Percentiles rank a stretch among this genome's conserved stretches.
These are phyloP conservation scores for Penicillium cosmopolitanum DNA, from an alignment of 495 filamentous ascomycete species.

Conservation along the genomic window DNA sequence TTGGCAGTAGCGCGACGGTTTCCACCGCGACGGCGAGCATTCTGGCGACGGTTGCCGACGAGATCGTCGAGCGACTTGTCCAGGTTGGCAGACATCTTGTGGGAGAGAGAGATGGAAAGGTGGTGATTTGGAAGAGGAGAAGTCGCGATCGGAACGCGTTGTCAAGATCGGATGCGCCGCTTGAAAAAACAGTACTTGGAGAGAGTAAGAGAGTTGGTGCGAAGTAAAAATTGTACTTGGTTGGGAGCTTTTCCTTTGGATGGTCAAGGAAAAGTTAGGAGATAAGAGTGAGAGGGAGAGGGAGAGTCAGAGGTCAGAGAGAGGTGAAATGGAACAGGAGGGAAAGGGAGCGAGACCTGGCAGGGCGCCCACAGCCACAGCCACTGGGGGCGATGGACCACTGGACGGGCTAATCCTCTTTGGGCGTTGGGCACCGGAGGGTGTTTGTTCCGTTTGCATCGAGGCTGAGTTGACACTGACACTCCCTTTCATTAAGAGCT, in stretches of 20 bases:
- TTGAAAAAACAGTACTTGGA: background rate
- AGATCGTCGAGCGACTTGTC: constrained; percentile 96
- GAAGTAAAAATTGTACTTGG: background rate
- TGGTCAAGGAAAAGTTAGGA: background rate
- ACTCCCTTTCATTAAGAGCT: background rate
- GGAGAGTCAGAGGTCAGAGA: constrained; percentile 13
- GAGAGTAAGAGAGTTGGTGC: background rate
- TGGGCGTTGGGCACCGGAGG: constrained; percentile 14
- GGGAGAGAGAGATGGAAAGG: constrained; percentile 18
- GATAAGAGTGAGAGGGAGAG: background rate
- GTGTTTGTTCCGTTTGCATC: constrained; percentile 26
- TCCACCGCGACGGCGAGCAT: constrained; percentile 56
- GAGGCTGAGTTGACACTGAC: constrained; percentile 1
- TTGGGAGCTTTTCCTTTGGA: background rate
- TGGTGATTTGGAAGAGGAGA: constrained; percentile 22
- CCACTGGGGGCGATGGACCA: background rate
- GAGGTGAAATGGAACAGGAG: constrained; percentile 18
- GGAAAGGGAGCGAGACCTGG: constrained; percentile 16
- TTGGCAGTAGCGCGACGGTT: constrained; percentile 58
- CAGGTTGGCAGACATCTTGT: constrained; percentile 84
- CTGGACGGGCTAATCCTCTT: constrained; percentile 14
- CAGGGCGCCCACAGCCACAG: background rate
- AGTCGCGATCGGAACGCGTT: constrained; percentile 22
- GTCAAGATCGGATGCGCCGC: constrained; percentile 12
- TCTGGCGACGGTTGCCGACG: constrained; percentile 72